Conservation (phyloP, 139 green algal genomes). For the Deuterostichococcus epilithicus region DNA sequence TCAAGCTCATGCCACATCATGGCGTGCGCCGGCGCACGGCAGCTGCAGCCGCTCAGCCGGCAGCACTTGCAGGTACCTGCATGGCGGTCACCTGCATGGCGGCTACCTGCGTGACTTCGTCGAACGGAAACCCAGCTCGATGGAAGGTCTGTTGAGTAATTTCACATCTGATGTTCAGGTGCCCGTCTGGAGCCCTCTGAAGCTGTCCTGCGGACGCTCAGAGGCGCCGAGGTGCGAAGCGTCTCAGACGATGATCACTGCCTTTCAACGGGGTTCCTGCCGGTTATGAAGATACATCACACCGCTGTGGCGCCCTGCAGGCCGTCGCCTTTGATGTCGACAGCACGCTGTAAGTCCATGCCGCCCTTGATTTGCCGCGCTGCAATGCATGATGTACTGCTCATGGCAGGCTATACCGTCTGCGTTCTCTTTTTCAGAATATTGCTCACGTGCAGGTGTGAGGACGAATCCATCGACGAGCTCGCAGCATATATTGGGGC, state of each 20-base stretch:
- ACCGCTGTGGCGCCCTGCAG: conserved; percentile 48
- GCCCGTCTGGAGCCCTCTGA: neutral
- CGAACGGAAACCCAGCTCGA: no score
- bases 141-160: no score
- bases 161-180: neutral
- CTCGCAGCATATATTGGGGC: conserved; percentile 87
- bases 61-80: neutral
- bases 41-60: neutral
- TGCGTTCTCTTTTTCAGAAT: no score
- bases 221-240: neutral
- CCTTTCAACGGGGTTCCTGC: no score
- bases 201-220: neutral
- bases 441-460: conserved; percentile 55
- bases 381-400: neutral
- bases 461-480: conserved; percentile 97
- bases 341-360: conserved; percentile 81
- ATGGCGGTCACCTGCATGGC: no score
- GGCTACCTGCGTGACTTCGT: no score
- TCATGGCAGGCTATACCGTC: no score
- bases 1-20: no score
- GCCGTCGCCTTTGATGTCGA: conserved; percentile 97
- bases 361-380: neutral
- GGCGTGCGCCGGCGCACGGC: no score
- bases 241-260: no score
- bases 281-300: no score